Conservation (phyloP, 1,139 yeast genomes). For the Protomyces pachydermus region DNA sequence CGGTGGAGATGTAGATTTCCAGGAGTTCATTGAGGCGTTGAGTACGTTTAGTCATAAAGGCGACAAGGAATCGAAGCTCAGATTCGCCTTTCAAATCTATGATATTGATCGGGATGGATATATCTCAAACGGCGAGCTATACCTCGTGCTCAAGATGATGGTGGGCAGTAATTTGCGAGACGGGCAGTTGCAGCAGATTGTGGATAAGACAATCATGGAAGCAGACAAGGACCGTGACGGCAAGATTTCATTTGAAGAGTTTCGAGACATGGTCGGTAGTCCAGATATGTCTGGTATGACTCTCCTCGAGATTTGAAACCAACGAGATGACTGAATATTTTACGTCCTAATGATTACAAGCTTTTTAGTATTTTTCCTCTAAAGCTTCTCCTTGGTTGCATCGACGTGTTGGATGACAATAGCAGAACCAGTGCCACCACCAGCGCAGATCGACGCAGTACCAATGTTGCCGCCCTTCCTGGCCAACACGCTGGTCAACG, state of each 20-base stretch:
- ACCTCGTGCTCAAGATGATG: slow-evolving; percentile 85
- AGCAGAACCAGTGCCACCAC: slow-evolving; percentile 98
- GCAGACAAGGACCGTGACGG: slow-evolving; percentile 93
- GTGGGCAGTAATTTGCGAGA: slow-evolving; percentile 87
- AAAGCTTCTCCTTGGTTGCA: slow-evolving; percentile 17
- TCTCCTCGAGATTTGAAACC: slow-evolving; percentile 2
- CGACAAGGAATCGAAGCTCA: slow-evolving; percentile 71
- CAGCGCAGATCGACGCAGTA: slow-evolving; percentile 93
- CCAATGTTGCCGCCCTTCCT: slow-evolving; percentile 80
- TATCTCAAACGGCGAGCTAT: slow-evolving; percentile 91
- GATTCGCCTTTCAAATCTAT: slow-evolving; percentile 87
- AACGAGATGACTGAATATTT: not conserved
- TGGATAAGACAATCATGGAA: slow-evolving; percentile 92
- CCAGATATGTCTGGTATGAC: slow-evolving; percentile 23
- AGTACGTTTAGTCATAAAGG: slow-evolving; percentile 91
- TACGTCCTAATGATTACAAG: not conserved
- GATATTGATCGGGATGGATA: slow-evolving; percentile 95
- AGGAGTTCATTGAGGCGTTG: slow-evolving; percentile 85
- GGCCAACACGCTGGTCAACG: slow-evolving; percentile 65
- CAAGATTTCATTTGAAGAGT: slow-evolving; percentile 77
- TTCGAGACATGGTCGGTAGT: slow-evolving; percentile 37
- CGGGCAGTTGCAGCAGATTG: slow-evolving; percentile 81
- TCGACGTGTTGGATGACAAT: slow-evolving; percentile 54
- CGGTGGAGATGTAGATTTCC: slow-evolving; percentile 87
- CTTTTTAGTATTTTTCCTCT: not conserved